Evolutionary conservation across 768 basidiomycete genomes (phyloP), one percentile per base, ranked within the genome.

Genomic region (Chiua virens): DNA sequence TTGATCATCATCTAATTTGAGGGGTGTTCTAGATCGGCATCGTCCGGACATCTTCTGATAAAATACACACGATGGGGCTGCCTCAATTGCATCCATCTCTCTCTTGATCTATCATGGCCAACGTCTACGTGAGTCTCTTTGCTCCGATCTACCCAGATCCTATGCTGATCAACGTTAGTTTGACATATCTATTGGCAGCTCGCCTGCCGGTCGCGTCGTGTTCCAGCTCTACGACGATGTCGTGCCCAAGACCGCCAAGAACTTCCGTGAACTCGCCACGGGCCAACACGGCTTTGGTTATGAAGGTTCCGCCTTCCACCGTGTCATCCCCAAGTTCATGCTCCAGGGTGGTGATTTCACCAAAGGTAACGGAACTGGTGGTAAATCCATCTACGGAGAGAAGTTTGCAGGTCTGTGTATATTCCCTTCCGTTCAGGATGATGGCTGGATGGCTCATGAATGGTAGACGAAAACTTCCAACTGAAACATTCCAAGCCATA

Each of bases 321-420:
- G 92, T 56, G 73, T 94, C 62, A 92, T 93, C 64, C 87, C 87
- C 57, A 42, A 78, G 37, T 94, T 92, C 73, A 92, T 92, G 89
- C 77, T 92, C 50, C 92, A 95, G 69, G 92, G 91, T 22, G 93
- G 93, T 49, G 92, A 94, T 67, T 96, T 96, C 69, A 87, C 85
- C 56, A 59, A 50, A 15, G 64, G 69, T 25, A 72, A 87, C 53
- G 89, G 89, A 15, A 89, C 87, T 9, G 90, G 89, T 53, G 90
- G 89, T 42, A 88, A 85, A 71, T 87, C 85, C 22, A 89, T 89
- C 66, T 89, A 87, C 53, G 87, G 87, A 55, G 73, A 74, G 41
- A 84, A 81, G 61, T 89, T 88, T 55, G 63, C 61, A 8, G 87
- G 86, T 86, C 36, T 41, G 75, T 64, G 36, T 41, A 42, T 22